These are phyloP conservation scores for Cyclostephanos invisitatus DNA, from an alignment of 108 stramenopile species.

Conservation along the genomic window DNA sequence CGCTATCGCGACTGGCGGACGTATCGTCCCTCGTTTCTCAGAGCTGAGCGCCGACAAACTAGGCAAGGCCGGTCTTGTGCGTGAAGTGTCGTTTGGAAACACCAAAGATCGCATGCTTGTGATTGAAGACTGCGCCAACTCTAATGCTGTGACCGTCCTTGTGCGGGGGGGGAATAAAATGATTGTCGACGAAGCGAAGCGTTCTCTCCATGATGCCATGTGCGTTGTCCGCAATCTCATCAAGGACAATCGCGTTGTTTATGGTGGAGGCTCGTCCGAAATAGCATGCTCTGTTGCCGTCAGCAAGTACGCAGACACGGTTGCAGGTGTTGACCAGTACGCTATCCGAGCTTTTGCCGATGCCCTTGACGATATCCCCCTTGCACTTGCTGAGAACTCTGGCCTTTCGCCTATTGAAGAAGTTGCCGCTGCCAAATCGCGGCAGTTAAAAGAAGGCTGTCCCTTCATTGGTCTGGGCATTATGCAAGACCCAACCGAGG, in stretches of 20 bases:
- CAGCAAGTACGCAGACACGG: constrained; percentile 88
- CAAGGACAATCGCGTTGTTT: constrained; percentile 96
- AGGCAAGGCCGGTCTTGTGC: constrained; percentile 89
- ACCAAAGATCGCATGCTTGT: constrained; percentile 97
- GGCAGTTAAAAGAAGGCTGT: constrained; percentile 88
- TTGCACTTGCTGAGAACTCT: constrained; percentile 98
- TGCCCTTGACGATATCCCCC: constrained; percentile 98
- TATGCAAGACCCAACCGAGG: constrained; percentile 58
- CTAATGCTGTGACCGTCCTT: constrained; percentile 96
- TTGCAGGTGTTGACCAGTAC: constrained; percentile 96
- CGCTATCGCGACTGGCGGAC: constrained; percentile 99
- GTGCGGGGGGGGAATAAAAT: constrained; percentile 99
- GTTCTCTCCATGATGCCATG: constrained; percentile 99
- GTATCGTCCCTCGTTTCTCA: constrained; percentile 96
- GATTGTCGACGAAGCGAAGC: constrained; percentile 99
- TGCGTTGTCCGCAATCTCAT: constrained; percentile 99
- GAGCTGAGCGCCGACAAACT: constrained; percentile 95
- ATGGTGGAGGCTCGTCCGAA: constrained; percentile 99
- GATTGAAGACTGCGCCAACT: constrained; percentile 95
- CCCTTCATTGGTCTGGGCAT: constrained; percentile 93
- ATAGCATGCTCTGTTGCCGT: constrained; percentile 97
- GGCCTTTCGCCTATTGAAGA: constrained; percentile 97
- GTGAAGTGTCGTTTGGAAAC: constrained; percentile 96
- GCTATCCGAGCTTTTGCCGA: constrained; percentile 99
- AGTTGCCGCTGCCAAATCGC: constrained; percentile 94